Evolutionary conservation across 1,284 basidiomycete species (phyloP), one percentile per base, ranked within the genome.

Genomic region (Ceratobasidium papillatum): DNA sequence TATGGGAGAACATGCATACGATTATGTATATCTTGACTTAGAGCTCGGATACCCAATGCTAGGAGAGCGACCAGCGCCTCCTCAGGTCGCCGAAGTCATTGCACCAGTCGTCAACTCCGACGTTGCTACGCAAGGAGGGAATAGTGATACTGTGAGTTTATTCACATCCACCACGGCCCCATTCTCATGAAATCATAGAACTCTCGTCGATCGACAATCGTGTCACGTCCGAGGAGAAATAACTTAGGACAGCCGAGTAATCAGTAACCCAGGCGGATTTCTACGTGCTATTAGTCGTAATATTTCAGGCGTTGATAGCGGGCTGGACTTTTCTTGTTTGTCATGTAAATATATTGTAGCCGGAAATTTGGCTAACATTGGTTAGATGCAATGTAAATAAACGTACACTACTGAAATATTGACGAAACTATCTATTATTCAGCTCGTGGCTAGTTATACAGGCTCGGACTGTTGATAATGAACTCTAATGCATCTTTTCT

Each of bases 1-100:
- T 84, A 91, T 98, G 86, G 96, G 96, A 79, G 96, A 98, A 84
- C 94, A 91, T 78, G 93, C 93, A n/a, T 95, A 95, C 81, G 94
- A 96, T 83, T 95, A 94, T 78, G 93, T 94, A 74, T 90, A 89
- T 17, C 82, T 93, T 75, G 92, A 94, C 78, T 83, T 85, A 56
- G 89, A 91, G 80, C 80, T 36, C 25, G 69, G 69, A 8, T 72
- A 58, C 54, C 68, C 54, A n/a, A 45, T 45, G 34, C 54, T 22
- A 25, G 54, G 41, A 5, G 25, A 32, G n/a, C 65, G 30, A 34
- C 3, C 19, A 7, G 36, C 54, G 5, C 36, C 36, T 1, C n/a
- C 68, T 47, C n/a, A n/a, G n/a, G n/a, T n/a, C n/a, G 68, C 41
- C 4, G 25, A 34, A 3, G 32, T 45, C 19, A 17, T 19, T 11